Evolutionary conservation across 176 grass and related monocot genomes (phyloP).

Genomic region (Themeda triandra): DNA sequence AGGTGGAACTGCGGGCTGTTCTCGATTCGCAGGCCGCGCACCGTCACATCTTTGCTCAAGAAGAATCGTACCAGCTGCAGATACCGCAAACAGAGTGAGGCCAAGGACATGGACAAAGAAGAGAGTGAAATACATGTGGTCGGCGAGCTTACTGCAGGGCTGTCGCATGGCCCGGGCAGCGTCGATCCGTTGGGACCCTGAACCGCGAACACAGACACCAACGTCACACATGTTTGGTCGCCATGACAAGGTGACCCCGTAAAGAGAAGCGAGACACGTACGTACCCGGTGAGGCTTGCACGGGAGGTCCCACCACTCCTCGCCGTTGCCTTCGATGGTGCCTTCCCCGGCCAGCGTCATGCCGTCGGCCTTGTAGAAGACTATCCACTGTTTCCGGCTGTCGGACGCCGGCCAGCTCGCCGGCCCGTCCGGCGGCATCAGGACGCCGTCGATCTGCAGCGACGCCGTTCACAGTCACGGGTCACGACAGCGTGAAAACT

Average conservation of each 20-base stretch:
- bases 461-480: background rate
- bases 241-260: background rate
- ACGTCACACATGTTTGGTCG: background rate
- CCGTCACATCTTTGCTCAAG: slow-evolving; percentile 51
- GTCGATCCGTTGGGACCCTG: slow-evolving; percentile 81
- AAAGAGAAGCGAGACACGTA: background rate
- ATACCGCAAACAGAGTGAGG: background rate
- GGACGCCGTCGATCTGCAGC: slow-evolving; percentile 55
- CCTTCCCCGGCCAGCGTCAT: slow-evolving; percentile 61
- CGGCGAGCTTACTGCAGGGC: slow-evolving; percentile 45
- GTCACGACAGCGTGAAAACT: background rate
- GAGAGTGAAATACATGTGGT: background rate
- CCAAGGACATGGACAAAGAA: background rate
- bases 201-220: background rate
- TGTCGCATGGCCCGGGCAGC: slow-evolving; percentile 73
- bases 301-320: slow-evolving; percentile 80
- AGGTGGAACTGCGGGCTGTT: slow-evolving; percentile 89
- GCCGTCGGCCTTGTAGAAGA: slow-evolving; percentile 58
- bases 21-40: slow-evolving; percentile 47
- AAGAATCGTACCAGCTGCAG: slow-evolving; percentile 60
- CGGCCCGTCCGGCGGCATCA: slow-evolving; percentile 73
- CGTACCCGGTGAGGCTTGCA: slow-evolving; percentile 85
- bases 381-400: slow-evolving; percentile 59
- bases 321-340: slow-evolving; percentile 80
- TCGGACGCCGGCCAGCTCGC: slow-evolving; percentile 55